phyloP scores from a whole-genome alignment of 140 eudicot genomes.

The Stevia rebaudiana region DNA sequence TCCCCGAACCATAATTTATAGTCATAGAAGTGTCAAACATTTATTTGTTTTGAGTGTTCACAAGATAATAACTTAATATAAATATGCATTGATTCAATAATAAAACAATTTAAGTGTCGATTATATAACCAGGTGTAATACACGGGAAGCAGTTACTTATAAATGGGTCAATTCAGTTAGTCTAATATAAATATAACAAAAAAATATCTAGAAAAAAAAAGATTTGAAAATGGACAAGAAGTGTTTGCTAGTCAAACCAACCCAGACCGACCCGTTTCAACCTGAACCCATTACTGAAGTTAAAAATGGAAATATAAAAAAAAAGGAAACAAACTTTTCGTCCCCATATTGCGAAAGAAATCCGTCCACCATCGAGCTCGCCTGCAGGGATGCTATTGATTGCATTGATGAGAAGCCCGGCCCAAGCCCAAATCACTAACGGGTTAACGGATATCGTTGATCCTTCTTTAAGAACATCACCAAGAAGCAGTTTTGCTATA shows the following conservation, averaged over 20 bases:
- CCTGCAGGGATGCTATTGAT: constrained; percentile 99
- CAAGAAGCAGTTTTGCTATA: constrained; percentile 84
- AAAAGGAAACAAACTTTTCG: constrained; percentile 60
- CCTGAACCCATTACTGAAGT: background rate
- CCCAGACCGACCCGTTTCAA: background rate
- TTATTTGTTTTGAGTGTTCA: no score
- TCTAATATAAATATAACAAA: background rate
- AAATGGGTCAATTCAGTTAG: background rate
- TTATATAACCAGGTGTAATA: no score
- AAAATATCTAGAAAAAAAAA: background rate
- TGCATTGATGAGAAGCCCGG: constrained; percentile 95
- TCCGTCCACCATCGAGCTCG: constrained; percentile 96
- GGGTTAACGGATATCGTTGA: constrained; percentile 77
- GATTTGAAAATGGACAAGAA: no score
- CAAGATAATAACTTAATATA: no score
- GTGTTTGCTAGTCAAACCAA: background rate
- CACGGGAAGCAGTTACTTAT: no score
- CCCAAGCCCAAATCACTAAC: constrained; percentile 97
- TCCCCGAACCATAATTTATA: no score
- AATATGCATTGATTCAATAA: no score
- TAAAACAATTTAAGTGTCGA: no score
- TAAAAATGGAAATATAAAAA: background rate
- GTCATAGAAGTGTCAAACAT: no score
- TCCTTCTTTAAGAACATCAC: constrained; percentile 91
- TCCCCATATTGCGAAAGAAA: constrained; percentile 92